Conservation (phyloP, 2,329 filamentous ascomycete genomes). For the Purpureocillium lavendulum region DNA sequence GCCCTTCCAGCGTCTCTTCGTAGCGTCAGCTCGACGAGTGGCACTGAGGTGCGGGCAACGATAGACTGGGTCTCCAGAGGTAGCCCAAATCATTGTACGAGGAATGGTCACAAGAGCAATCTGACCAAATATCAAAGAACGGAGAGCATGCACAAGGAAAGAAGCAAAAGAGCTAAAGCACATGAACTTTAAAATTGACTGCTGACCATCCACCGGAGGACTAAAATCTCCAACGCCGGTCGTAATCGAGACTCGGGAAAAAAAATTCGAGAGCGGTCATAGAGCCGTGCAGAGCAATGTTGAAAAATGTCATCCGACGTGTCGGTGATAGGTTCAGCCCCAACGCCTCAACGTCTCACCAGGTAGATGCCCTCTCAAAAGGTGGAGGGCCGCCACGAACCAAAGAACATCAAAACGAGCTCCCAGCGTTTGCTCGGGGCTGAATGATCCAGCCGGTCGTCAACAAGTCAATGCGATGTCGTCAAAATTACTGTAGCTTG, state of each 20-base stretch:
- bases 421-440: slow-evolving; percentile 5
- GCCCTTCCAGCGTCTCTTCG: too few relatives aligned
- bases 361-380: slow-evolving; percentile 11
- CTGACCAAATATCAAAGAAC: slow-evolving; percentile 9
- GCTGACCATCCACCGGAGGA: slow-evolving; percentile 26
- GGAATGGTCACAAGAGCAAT: not conserved
- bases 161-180: slow-evolving; percentile 14
- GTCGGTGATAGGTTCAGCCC: slow-evolving; percentile 17
- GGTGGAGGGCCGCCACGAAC: slow-evolving; percentile 11
- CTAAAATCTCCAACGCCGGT: slow-evolving; percentile 33
- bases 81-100: not conserved
- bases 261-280: slow-evolving; percentile 20
- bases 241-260: slow-evolving; percentile 25
- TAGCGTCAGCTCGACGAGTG: too few relatives aligned
- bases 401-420: slow-evolving; percentile 13
- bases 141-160: slow-evolving; percentile 14
- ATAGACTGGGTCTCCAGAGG: not conserved
- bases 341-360: slow-evolving; percentile 19
- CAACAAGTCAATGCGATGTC: slow-evolving; percentile 1
- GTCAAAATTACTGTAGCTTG: slow-evolving; percentile 7
- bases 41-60: too few relatives aligned
- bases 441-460: slow-evolving; percentile 3
- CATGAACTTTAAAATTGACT: slow-evolving; percentile 25
- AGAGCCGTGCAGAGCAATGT: slow-evolving; percentile 22
- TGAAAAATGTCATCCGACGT: slow-evolving; percentile 10